These are phyloP conservation scores for Letharia lupina DNA, from an alignment of 495 filamentous ascomycete genomes.

Conservation along the genomic window DNA sequence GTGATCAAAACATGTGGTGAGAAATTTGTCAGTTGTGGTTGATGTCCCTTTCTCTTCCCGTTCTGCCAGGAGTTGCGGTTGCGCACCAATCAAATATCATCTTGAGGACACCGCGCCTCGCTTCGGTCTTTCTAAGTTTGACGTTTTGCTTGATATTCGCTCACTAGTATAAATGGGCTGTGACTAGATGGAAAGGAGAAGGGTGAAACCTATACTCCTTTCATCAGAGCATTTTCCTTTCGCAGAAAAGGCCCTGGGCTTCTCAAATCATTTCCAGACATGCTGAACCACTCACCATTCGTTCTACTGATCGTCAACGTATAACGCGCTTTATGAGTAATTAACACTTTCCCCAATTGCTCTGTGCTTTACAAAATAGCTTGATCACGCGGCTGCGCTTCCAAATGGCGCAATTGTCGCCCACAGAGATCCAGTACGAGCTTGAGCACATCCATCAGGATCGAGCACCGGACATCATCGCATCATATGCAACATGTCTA, in stretches of 20 bases:
- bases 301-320: neutral
- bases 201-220: neutral
- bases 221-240: neutral
- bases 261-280: neutral
- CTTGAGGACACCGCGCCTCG: neutral
- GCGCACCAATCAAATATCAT: neutral
- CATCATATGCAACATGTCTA: constrained; percentile 2
- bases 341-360: neutral
- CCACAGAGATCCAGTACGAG: constrained; percentile 7
- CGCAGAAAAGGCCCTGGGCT: neutral
- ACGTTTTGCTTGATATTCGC: neutral
- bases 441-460: constrained; percentile 2
- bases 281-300: neutral
- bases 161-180: neutral
- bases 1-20: neutral
- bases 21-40: neutral
- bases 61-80: neutral
- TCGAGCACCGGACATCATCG: constrained; percentile 6
- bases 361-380: neutral
- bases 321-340: neutral
- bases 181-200: neutral
- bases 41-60: neutral
- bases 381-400: neutral
- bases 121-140: neutral
- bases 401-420: constrained; percentile 1